A percentile compares a stretch with the other conserved stretches of the same genome.
These are phyloP conservation scores for Fistulinella prunicolor DNA, from an alignment of 768 basidiomycete species.

Conservation along the genomic window DNA sequence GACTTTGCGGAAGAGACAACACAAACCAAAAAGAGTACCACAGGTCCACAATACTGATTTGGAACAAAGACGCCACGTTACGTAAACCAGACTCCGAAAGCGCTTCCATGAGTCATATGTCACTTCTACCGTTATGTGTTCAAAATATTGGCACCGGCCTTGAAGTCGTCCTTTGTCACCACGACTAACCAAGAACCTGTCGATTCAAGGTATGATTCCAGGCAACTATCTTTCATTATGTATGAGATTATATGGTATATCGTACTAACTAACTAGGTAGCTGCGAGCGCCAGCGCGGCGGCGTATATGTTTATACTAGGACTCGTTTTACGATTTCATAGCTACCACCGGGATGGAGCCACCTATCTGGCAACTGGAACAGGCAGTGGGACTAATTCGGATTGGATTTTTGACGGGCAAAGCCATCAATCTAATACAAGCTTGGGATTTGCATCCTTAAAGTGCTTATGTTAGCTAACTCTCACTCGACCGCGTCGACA, in stretches of 20 bases:
- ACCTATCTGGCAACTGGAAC: conserved; percentile 32
- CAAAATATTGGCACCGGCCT: too few species aligned
- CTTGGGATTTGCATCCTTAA: conserved; percentile 52
- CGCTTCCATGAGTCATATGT: too few species aligned
- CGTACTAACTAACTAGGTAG: conserved; percentile 11
- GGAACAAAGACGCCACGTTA: conserved; percentile 8
- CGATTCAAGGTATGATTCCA: too few species aligned
- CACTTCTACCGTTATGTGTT: too few species aligned
- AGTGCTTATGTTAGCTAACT: conserved; percentile 13
- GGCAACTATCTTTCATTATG: conserved; percentile 17
- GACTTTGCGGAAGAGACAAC: too few species aligned
- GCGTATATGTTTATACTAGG: conserved; percentile 7
- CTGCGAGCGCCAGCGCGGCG: conserved; percentile 24
- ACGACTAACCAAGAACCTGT: too few species aligned
- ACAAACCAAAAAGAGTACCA: conserved; percentile 5
- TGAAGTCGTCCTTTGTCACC: too few species aligned
- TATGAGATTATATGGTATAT: conserved; percentile 21
- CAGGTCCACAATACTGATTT: conserved; percentile 1
- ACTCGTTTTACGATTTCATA: conserved; percentile 17
- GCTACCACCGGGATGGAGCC: conserved; percentile 12
- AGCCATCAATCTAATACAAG: conserved; percentile 64
- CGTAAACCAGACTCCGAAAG: too few species aligned
- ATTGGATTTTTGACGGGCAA: conserved; percentile 69
- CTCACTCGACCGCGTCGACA: neutral
- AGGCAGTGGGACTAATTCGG: conserved; percentile 56